phyloP scores from a whole-genome alignment of 805 yeast genomes.

The Metahyphopichia silvanorum region DNA sequence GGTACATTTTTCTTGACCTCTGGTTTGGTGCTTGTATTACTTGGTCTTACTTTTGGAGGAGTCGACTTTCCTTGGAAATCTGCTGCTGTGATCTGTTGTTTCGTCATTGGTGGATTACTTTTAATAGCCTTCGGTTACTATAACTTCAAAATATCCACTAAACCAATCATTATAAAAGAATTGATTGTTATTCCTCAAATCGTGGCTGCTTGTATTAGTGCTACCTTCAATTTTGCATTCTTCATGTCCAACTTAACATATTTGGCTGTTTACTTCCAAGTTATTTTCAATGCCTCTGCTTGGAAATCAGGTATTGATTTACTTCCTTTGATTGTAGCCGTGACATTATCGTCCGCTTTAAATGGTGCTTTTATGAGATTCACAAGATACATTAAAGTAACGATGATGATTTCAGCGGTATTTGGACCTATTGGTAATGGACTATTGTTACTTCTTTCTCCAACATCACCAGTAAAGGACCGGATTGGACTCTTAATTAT shows the following conservation, averaged over 20 bases:
- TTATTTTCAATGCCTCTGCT: constrained; percentile 7
- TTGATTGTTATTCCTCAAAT: constrained; percentile 36
- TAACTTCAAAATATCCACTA: constrained; percentile 39
- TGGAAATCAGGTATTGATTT: constrained; percentile 11
- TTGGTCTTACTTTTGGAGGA: constrained; percentile 57
- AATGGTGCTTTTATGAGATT: constrained; percentile 29
- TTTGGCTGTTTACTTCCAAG: constrained; percentile 11
- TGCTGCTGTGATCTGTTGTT: constrained; percentile 47
- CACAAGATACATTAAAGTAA: constrained; percentile 28
- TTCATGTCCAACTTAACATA: constrained; percentile 30
- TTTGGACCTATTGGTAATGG: constrained; percentile 35
- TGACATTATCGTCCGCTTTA: constrained; percentile 6
- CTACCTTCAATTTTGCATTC: constrained; percentile 32
- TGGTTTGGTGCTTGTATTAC: constrained; percentile 42
- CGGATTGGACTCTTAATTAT: constrained; percentile 32
- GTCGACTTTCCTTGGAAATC: constrained; percentile 50
- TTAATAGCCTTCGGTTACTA: constrained; percentile 32
- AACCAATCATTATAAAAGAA: constrained; percentile 46
- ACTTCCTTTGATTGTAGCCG: constrained; percentile 10
- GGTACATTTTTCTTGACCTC: constrained; percentile 44
- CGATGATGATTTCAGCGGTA: constrained; percentile 26
- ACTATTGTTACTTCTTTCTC: constrained; percentile 22
- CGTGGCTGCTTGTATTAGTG: constrained; percentile 33
- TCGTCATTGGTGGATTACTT: constrained; percentile 44
- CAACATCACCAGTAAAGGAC: constrained; percentile 15